Conservation (phyloP, 2,329 filamentous ascomycete genomes). For the Grosmannia huntii region DNA sequence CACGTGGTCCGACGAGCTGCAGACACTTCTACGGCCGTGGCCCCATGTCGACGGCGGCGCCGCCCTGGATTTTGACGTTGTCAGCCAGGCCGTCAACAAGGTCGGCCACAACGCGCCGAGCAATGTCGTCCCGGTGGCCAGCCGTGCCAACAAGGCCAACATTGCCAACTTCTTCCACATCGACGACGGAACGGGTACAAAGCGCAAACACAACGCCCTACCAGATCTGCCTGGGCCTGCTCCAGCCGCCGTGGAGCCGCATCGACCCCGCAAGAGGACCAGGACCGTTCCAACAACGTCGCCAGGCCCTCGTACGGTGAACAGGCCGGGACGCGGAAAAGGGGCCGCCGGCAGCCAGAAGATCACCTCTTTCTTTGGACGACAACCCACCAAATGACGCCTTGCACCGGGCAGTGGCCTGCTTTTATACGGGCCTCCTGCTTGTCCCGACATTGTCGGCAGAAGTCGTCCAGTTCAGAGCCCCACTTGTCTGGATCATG, state of each 20-base stretch:
- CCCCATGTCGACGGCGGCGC: slow-evolving; percentile 36
- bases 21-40: slow-evolving; percentile 59
- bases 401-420: not conserved
- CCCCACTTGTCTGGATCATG: slow-evolving; percentile 6
- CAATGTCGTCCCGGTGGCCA: slow-evolving; percentile 73
- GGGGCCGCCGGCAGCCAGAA: not conserved
- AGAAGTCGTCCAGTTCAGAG: not conserved
- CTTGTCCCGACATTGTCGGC: too few species aligned
- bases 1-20: slow-evolving; percentile 68
- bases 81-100: slow-evolving; percentile 82
- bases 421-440: not conserved
- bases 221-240: not conserved
- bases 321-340: not conserved
- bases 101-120: slow-evolving; percentile 80
- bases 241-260: not conserved
- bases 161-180: slow-evolving; percentile 86
- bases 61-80: slow-evolving; percentile 66
- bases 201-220: not conserved
- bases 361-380: slow-evolving; percentile 3
- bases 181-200: slow-evolving; percentile 21
- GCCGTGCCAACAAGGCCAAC: slow-evolving; percentile 79
- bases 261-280: not conserved
- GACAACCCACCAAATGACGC: not conserved
- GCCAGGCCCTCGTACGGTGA: not conserved
- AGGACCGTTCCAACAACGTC: not conserved